Evolutionary conservation across 148 eudicot genomes (phyloP).

Genomic region (Camellia japonica): DNA sequence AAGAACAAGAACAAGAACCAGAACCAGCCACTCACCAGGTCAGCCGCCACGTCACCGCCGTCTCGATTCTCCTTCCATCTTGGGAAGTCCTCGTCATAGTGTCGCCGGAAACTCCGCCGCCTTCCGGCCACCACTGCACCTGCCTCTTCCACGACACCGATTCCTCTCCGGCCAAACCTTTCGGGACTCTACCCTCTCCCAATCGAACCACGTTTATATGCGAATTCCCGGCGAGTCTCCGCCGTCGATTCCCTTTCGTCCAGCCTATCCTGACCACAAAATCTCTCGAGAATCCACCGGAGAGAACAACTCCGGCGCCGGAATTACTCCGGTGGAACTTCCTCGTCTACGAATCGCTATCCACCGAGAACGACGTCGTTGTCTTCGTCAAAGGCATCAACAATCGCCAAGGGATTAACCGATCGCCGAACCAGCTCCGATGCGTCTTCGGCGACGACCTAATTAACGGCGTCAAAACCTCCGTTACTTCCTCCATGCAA

Average conservation of each 20-base stretch:
- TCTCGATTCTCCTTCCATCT: slow-evolving; percentile 50
- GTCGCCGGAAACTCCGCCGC: slow-evolving; percentile 23
- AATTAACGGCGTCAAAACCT: slow-evolving; percentile 33
- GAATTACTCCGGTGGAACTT: slow-evolving; percentile 47
- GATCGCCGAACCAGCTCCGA: slow-evolving; percentile 39
- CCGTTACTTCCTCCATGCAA: slow-evolving; percentile 48
- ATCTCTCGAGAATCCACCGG: not conserved
- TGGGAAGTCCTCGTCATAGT: slow-evolving; percentile 56
- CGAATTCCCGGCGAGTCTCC: slow-evolving; percentile 39
- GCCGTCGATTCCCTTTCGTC: slow-evolving; percentile 38
- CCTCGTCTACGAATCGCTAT: slow-evolving; percentile 48
- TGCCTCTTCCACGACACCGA: slow-evolving; percentile 43
- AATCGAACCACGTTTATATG: slow-evolving; percentile 41
- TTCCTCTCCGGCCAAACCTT: slow-evolving; percentile 35
- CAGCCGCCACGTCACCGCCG: slow-evolving; percentile 18
- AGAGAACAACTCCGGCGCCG: slow-evolving; percentile 14
- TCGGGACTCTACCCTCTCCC: slow-evolving; percentile 35
- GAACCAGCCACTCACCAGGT: not conserved
- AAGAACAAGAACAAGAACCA: not conserved
- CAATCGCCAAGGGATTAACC: slow-evolving; percentile 48
- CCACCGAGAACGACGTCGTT: slow-evolving; percentile 57
- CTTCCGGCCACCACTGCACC: slow-evolving; percentile 1
- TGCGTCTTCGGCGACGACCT: slow-evolving; percentile 43
- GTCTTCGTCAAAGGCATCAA: slow-evolving; percentile 63
- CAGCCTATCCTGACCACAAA: slow-evolving; percentile 32